Base-by-base conservation (phyloP, 345 rosid genomes). In the Brassica juncea region DNA sequence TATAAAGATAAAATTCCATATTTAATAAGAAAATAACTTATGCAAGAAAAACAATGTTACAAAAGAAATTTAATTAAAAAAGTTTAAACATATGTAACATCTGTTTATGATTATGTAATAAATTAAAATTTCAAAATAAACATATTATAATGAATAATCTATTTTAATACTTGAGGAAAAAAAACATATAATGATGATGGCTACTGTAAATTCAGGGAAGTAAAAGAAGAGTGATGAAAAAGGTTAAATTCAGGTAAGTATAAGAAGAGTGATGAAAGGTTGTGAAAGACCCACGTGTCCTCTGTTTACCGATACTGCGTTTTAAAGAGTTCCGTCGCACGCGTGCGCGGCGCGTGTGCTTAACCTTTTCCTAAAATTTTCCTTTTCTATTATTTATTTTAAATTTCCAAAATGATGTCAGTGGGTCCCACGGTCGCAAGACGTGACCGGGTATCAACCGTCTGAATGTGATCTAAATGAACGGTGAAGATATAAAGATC, bases 271-370 rank as follows among this genome's bases (percentile, higher is more conserved):
- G 15, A 44, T 44, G 52, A 44, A 44, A 44, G 52, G 52, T 12
- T 44, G 52, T 2, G 52, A 44, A 44, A 15, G 4, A 44, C 47
- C 52, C 71, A 75, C 76, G 80, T 75, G 76, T 47, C 55, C 55
- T 47, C 15, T 75, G 62, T 70, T 80, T 57, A 71, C 59, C 52
- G 68, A 60, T 16, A 42, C 1, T 52, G 49, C 42, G 12, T 47
- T 39, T 12, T 9, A 35, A 21, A 61, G 73, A 79, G 44, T 73
- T 80, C 30, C 66, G 8, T 35, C 61, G 81, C 84, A 81, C 81
- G 81, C 84, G 77, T 81, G 77, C 78, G 21, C 0, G 54, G 80
- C 80, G 84, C 86, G 85, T 81, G 84, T 25, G 54, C 74, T 79
- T 80, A 74, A 73, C 59, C 57, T 60, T 72, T 71, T 65, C 3